A percentile compares a stretch with the other conserved stretches of the same genome.
These are phyloP conservation scores for Intubia oerlemansii DNA, from an alignment of 2,329 filamentous ascomycete genomes.

Conservation along the genomic window DNA sequence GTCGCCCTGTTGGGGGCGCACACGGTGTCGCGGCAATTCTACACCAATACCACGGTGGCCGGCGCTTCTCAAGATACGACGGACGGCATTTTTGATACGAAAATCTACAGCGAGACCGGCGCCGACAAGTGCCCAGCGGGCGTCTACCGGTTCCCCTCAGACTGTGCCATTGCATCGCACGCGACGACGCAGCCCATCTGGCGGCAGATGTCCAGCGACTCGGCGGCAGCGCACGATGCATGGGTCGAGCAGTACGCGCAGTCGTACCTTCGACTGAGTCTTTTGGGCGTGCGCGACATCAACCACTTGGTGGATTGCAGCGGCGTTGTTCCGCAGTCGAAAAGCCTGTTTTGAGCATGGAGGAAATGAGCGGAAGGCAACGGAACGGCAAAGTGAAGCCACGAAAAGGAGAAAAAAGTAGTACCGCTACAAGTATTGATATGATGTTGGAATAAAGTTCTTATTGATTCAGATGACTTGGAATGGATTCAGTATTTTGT, in stretches of 20 bases:
- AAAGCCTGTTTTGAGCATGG: background rate
- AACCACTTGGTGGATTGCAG: conserved; percentile 33
- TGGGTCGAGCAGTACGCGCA: conserved; percentile 23
- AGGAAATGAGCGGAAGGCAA: no score
- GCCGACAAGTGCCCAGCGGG: conserved; percentile 11
- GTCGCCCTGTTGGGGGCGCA: conserved; percentile 33
- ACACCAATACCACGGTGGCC: conserved; percentile 17
- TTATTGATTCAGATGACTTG: no score
- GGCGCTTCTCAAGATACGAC: conserved; percentile 24
- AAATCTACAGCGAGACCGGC: conserved; percentile 22
- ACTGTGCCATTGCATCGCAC: conserved; percentile 18
- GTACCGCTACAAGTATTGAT: no score
- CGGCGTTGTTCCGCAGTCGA: conserved; percentile 20
- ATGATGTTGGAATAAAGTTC: no score
- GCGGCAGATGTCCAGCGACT: conserved; percentile 14
- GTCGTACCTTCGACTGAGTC: conserved; percentile 31
- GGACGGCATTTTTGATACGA: conserved; percentile 25
- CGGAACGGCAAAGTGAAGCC: no score
- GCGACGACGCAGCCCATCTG: conserved; percentile 16
- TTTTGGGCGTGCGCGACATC: conserved; percentile 34
- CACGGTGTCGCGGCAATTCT: conserved; percentile 23
- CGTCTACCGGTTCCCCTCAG: conserved; percentile 19
- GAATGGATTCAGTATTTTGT: no score
- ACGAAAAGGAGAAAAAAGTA: no score
- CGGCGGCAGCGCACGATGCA: conserved; percentile 6